A percentile compares a stretch with the other conserved stretches of the same genome.
Conservation (phyloP, 2,329 filamentous ascomycete species). For the Sporothrix inflata region DNA sequence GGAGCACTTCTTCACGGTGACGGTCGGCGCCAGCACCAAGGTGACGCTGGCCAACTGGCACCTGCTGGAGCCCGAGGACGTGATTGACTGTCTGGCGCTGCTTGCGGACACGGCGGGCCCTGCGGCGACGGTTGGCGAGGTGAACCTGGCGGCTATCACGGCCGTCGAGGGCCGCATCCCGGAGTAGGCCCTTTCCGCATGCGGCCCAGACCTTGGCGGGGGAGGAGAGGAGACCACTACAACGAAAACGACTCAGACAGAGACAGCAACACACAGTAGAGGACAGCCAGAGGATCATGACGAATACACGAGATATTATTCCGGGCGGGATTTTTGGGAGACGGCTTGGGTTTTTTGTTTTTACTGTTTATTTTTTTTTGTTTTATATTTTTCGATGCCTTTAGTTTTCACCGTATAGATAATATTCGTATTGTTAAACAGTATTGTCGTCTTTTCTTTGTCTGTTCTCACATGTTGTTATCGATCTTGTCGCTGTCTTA, state of each 20-base stretch:
- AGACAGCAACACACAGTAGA: neutral
- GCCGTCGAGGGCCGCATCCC: slow-evolving; percentile 58
- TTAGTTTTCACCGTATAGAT: slow-evolving; percentile 7
- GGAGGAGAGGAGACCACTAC: neutral
- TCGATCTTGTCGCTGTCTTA: neutral
- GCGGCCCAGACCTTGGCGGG: neutral
- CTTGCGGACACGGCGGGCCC: slow-evolving; percentile 51
- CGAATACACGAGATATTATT: slow-evolving; percentile 24
- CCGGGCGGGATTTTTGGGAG: slow-evolving; percentile 22
- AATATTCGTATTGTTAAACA: neutral
- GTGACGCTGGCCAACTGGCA: slow-evolving; percentile 90
- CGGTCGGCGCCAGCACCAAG: slow-evolving; percentile 89
- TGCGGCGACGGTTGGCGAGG: slow-evolving; percentile 49
- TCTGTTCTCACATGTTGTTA: neutral
- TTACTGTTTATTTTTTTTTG: neutral
- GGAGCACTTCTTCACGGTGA: slow-evolving; percentile 84
- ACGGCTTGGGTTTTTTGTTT: neutral
- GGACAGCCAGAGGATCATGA: neutral
- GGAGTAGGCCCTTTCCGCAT: slow-evolving; percentile 18
- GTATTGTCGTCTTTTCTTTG: neutral
- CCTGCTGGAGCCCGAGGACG: slow-evolving; percentile 83
- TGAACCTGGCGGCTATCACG: slow-evolving; percentile 60
- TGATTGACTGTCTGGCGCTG: slow-evolving; percentile 70
- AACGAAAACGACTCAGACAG: neutral
- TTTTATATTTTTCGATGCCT: neutral